A percentile compares a stretch with the other conserved stretches of the same genome.
Evolutionary conservation across 208 protist genomes (phyloP).

Genomic region (Trypanosoma boissoni): DNA sequence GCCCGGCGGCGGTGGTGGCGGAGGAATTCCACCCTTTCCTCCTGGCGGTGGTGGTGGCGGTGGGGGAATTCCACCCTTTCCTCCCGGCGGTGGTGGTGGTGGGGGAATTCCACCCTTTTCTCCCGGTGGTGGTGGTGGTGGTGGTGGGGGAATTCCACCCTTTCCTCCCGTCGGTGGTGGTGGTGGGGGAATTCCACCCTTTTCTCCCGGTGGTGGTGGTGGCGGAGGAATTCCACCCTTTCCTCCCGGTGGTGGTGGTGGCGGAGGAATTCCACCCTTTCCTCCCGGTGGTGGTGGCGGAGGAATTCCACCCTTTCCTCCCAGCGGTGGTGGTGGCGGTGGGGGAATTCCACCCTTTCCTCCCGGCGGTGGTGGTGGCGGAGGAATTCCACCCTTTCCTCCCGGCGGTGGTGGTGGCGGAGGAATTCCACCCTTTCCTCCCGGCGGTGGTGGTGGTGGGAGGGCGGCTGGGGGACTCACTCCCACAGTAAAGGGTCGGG

Average conservation of each 20-base stretch:
- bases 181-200: slow-evolving; percentile 25
- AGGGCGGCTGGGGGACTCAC: slow-evolving; percentile 23
- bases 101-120: background rate
- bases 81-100: too few species aligned
- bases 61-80: too few species aligned
- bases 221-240: slow-evolving; percentile 1
- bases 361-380: background rate
- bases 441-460: slow-evolving; percentile 4
- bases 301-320: background rate
- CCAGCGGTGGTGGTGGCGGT: background rate
- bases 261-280: background rate
- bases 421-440: slow-evolving; percentile 3
- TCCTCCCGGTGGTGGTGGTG: slow-evolving; percentile 3
- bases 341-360: background rate
- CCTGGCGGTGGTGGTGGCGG: slow-evolving; percentile 24
- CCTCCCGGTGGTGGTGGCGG: slow-evolving; percentile 11
- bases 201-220: slow-evolving; percentile 16
- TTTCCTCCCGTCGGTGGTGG: slow-evolving; percentile 3
- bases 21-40: slow-evolving; percentile 25
- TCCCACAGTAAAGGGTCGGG: slow-evolving; percentile 41
- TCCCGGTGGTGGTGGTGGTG: slow-evolving; percentile 1
- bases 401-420: slow-evolving; percentile 7
- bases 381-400: slow-evolving; percentile 3
- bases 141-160: background rate
- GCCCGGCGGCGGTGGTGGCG: slow-evolving; percentile 26